Evolutionary conservation across 805 yeast species (phyloP), one percentile per base, ranked within the genome.

Genomic region (Spathaspora passalidarum): DNA sequence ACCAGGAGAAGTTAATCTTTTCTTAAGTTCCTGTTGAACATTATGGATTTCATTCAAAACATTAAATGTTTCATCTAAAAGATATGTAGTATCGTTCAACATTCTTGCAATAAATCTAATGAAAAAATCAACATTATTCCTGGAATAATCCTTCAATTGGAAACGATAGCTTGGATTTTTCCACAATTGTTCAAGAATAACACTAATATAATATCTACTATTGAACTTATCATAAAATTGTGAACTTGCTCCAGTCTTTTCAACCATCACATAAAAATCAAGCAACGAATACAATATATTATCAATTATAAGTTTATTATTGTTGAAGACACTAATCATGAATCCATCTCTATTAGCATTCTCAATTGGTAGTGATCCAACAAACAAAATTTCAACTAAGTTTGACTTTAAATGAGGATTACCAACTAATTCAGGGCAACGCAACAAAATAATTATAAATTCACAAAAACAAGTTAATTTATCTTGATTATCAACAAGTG

Each of bases 181-280:
- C 95, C 97, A 94, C 45, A 94, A 69, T 54, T 83, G 82, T 61
- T 89, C 92, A 56, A 94, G 68, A 26, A 94, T 85, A 40, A 79
- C 79, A 0, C 97, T 86, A 22, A 94, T 88, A 60, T 88, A 85
- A 65, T 82, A 92, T 62, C 99, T 79, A 38, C 88, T 80, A 63
- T 89, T 91, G 69, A 94, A 94, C 66, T 94, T 94, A 64, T 94
- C 99, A 63, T 92, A 92, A 61, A 92, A 94, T 65, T 94, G 98
- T 0, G 95, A 82, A 6, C 92, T 84, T 1, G 97, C 86, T 8
- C 99, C 99, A 0, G 99, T 94, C 58, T 88, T 90, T 63, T 94
- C 99, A 42, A 92, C 91, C 75, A 88, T 88, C 29, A 94, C 96
- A 63, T 92, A 94, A 50, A 90, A 86, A 56, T 89, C 95, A 65